Base-by-base conservation (phyloP, 2,329 filamentous ascomycete species). In the Verticillium albo-atrum region DNA sequence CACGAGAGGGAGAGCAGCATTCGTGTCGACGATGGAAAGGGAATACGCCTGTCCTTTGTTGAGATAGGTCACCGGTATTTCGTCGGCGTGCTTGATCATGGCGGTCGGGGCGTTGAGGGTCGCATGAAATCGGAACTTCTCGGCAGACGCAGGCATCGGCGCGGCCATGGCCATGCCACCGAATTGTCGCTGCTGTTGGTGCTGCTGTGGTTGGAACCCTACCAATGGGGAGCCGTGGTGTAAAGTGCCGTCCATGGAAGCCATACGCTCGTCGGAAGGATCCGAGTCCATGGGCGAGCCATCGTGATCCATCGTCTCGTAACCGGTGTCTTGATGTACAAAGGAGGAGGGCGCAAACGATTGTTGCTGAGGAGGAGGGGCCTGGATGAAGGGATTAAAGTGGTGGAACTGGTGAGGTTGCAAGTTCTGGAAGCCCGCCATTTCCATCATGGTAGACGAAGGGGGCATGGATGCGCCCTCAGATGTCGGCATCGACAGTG, bases 31-130 rank as follows among this genome's bases (percentile, higher is more conserved):
- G 28, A 99, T 84, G 2, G 90, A 90, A 20, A 99, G 79, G 0
- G 91, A 90, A 72, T 99, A 99, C 17, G 92, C 91, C 72, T 98
- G 94, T 26, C 94, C 93, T 75, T 98, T 98, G 78, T 99, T 99
- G 20, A 99, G 83, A 71, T 99, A 99, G 0, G 94, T 97, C n/a
- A 98, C 86, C 0, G 95, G 95, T 26, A 98, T 96, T 72, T 98
- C 94, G 61, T 96, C 90, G 1, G 87, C 76, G 62, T 92, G 88
- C 72, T 90, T 96, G 69, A 96, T 89, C 95, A 98, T 99, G 7
- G 95, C 95, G 0, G 95, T 99, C 3, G 94, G 92, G 1, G 95
- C 94, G 72, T 96, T 96, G 53, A 99, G 77, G 0, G 91, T 95
- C 56, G 91, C 89, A 71, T 95, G 90, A 70, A 91, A 98, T 47